Evolutionary conservation across 768 basidiomycete genomes (phyloP), one percentile per base, ranked within the genome.

Genomic region (Xerocomellus chrysenteron): DNA sequence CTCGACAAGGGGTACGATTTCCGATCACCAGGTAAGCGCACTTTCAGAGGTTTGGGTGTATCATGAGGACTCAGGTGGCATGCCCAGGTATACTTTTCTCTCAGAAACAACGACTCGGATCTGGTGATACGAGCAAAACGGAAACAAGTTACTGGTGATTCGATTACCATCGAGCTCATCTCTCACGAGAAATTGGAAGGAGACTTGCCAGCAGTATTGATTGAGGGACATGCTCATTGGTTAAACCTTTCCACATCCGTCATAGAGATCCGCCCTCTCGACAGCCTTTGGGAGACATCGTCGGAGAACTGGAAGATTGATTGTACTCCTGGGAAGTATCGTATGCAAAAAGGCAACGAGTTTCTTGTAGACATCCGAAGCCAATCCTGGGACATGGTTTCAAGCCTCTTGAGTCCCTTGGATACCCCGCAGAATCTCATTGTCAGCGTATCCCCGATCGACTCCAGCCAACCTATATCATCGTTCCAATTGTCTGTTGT

Each of bases 211-310:
- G 44, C 13, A 0, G 52, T 61, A 0, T 37, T 74, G 21, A 55
- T 75, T 2, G 39, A 54, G 11, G 63, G 50, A 2, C 60, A 68
- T 30, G 63, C 42, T 32, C 74, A 73, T 45, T 75, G 74, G 74
- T 42, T 75, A n/a, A 58, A 74, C 17, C 21, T 21, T 21, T 21
- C 21, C 21, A 21, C 21, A 21, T 21, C 21, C 21, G 21, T 21
- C 21, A 21, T 21, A 21, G 21, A 21, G 21, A 21, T 21, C 21
- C 21, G 21, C 21, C 21, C 21, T 21, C 21, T 21, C 21, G 21
- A 21, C 21, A 21, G 21, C 21, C 21, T 21, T 21, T 21, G 21
- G 21, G 21, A 21, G 21, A 21, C 21, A 21, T 21, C 21, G 21
- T 21, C 21, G 21, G 21, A 21, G 21, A 21, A 21, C 21, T 21